Conservation (phyloP, 805 yeast genomes). For the Candida stauntonica region DNA sequence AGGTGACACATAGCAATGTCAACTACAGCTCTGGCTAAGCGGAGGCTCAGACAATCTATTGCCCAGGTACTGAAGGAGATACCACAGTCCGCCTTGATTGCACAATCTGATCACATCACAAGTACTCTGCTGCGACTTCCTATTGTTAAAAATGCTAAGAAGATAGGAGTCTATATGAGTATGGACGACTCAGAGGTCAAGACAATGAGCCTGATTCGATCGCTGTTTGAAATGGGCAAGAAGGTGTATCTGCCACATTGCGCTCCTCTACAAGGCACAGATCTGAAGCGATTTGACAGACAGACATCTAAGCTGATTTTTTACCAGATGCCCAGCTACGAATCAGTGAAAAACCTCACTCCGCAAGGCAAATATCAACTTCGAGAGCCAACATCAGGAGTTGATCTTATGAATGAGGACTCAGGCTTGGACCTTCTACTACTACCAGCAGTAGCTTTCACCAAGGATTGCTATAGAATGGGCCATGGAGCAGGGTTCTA, state of each 20-base stretch:
- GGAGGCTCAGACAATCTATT: slow-evolving; percentile 22
- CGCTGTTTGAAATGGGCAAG: slow-evolving; percentile 48
- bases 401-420: slow-evolving; percentile 23
- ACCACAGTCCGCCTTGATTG: slow-evolving; percentile 17
- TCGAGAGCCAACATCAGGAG: slow-evolving; percentile 54
- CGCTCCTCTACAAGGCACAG: slow-evolving; percentile 15
- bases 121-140: slow-evolving; percentile 16
- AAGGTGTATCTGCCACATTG: slow-evolving; percentile 58
- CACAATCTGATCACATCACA: slow-evolving; percentile 27
- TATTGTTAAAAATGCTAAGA: slow-evolving; percentile 40
- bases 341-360: slow-evolving; percentile 40
- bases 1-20: no score
- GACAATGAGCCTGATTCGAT: slow-evolving; percentile 49
- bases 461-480: slow-evolving; percentile 42
- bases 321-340: slow-evolving; percentile 40
- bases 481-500: slow-evolving; percentile 96
- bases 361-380: slow-evolving; percentile 70
- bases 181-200: slow-evolving; percentile 70
- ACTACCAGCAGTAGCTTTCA: slow-evolving; percentile 85
- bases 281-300: slow-evolving; percentile 26
- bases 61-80: slow-evolving; percentile 16
- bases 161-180: slow-evolving; percentile 67
- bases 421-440: slow-evolving; percentile 64
- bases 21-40: no score
- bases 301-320: slow-evolving; percentile 50